Conservation (phyloP, 805 yeast species). For the Zygosaccharomyces gambellarensis region DNA sequence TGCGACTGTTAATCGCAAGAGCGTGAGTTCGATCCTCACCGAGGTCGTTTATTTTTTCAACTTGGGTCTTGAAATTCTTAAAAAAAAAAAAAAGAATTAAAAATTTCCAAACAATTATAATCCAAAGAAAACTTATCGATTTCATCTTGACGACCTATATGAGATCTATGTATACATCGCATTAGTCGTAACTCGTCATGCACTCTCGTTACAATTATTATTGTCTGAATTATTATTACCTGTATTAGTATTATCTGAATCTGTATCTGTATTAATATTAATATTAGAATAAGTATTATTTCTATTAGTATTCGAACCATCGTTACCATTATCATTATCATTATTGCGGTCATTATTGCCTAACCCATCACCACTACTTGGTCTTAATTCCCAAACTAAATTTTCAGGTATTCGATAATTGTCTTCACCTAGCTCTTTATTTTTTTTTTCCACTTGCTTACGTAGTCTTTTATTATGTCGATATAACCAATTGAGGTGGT, state of each 20-base stretch:
- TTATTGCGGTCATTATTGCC: background rate
- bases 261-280: background rate
- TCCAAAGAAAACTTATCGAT: too few species aligned
- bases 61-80: too few species aligned
- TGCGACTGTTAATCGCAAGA: slow-evolving; percentile 63
- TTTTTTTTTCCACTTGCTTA: slow-evolving; percentile 34
- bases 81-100: background rate
- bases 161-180: background rate
- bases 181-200: background rate
- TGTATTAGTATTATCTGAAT: background rate
- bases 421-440: slow-evolving; percentile 2
- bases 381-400: slow-evolving; percentile 11
- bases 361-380: background rate
- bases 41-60: slow-evolving; percentile 40
- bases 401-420: slow-evolving; percentile 8
- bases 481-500: slow-evolving; percentile 48
- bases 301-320: background rate
- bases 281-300: background rate
- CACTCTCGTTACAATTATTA: background rate
- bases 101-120: background rate
- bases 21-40: slow-evolving; percentile 59
- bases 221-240: background rate
- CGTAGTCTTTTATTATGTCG: slow-evolving; percentile 47
- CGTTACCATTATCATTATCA: background rate
- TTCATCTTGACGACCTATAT: background rate